A percentile compares a stretch with the other conserved stretches of the same genome.
phyloP scores from a whole-genome alignment of 768 basidiomycete genomes.

The Pleurotus pulmonarius region DNA sequence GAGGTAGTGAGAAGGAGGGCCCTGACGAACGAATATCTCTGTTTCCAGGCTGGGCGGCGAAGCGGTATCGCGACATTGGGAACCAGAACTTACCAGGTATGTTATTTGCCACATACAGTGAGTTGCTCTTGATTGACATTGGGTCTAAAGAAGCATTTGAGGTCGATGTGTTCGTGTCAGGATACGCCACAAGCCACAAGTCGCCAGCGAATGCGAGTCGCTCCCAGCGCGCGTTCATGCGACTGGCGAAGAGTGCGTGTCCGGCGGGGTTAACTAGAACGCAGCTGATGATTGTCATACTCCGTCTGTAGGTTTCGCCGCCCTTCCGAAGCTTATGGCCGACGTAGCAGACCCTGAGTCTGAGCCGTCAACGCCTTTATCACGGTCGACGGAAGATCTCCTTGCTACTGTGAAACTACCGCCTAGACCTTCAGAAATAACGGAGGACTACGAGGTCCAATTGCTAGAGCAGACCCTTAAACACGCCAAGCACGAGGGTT shows the following conservation, averaged over 20 bases:
- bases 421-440: slow-evolving; percentile 55
- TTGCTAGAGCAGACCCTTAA: slow-evolving; percentile 53
- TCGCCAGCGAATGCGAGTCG: slow-evolving; percentile 61
- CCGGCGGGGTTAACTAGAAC: background rate
- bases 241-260: slow-evolving; percentile 66
- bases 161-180: slow-evolving; percentile 72
- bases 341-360: slow-evolving; percentile 22
- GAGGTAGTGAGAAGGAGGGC: slow-evolving; percentile 8
- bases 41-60: slow-evolving; percentile 82
- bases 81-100: slow-evolving; percentile 19
- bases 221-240: slow-evolving; percentile 73
- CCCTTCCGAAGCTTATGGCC: slow-evolving; percentile 56
- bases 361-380: slow-evolving; percentile 25
- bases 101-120: slow-evolving; percentile 10
- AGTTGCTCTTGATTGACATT: background rate
- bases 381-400: slow-evolving; percentile 47
- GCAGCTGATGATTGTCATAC: background rate
- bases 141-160: slow-evolving; percentile 50
- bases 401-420: slow-evolving; percentile 45
- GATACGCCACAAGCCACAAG: slow-evolving; percentile 64
- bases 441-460: slow-evolving; percentile 54
- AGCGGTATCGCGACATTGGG: slow-evolving; percentile 34
- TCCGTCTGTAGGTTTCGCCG: slow-evolving; percentile 56
- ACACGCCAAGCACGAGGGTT: slow-evolving; percentile 19
- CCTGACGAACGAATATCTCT: slow-evolving; percentile 47